Base-by-base conservation (phyloP, 768 basidiomycete genomes). In the Serendipita sp. region DNA sequence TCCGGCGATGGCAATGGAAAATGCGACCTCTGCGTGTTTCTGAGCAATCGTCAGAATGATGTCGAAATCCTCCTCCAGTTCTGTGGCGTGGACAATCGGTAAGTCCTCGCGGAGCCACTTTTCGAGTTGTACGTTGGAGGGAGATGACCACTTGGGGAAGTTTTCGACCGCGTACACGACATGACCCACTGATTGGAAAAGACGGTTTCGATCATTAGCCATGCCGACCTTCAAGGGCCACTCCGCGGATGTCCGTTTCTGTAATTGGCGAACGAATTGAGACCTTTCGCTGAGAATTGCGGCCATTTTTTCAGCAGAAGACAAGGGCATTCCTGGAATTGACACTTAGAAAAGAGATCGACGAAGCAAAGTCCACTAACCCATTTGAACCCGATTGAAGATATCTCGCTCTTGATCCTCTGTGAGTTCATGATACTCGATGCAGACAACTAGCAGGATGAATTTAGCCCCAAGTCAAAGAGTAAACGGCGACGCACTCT, bases 371-470 rank as follows among this genome's bases (percentile, higher is more conserved):
- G 68, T 74, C 34, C 63, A 80, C 82, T 67, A 64, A 43, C 70
- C 70, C 16, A 71, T 63, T 64, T 71, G 70, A 31, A 71, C 70
- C 33, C 70, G 68, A 68, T 71, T 84, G 73, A 86, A 86, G 17
- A 86, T 81, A 65, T 86, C 84, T 22, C 85, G 75, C 66, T 86
- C 84, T 30, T 81, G 78, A 3, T 71, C 67, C 60, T 82, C 82
- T 0, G 74, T 72, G 5, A 86, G 74, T 44, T 82, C 81, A 63
- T 77, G 74, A 65, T 85, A 90, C 69, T 90, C 88, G n/a, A 88
- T 80, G 66, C 88, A 90, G 1, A 86, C 83, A 20, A 91, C 53
- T 58, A 58, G 24, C 17, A 31, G 14, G 5, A 5, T 14, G 38
- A 38, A 38, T 38, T 38, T 7, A 14, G 38, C 7, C 5, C 38